phyloP scores from a whole-genome alignment of 805 yeast species.

The Saccharomycopsis oosterbeekiorum region DNA sequence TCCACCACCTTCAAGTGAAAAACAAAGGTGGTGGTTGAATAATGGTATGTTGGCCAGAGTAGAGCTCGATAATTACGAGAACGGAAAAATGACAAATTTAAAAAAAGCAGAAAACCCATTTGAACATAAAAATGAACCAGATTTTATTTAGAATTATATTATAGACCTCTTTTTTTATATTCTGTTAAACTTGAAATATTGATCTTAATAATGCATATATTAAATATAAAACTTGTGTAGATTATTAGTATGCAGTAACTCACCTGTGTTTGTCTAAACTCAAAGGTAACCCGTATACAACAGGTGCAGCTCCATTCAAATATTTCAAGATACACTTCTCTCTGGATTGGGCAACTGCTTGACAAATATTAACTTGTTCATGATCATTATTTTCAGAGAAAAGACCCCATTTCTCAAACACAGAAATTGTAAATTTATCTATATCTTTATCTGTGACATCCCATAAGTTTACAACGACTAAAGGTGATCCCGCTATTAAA shows the following conservation, averaged over 20 bases:
- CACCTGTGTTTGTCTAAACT: not conserved
- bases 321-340: conserved; percentile 57
- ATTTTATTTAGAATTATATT: conserved; percentile 30
- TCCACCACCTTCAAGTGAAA: conserved; percentile 86
- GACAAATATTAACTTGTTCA: conserved; percentile 27
- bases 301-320: conserved; percentile 89
- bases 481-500: conserved; percentile 70
- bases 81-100: conserved; percentile 55
- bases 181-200: not conserved
- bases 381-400: conserved; percentile 20
- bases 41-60: conserved; percentile 71
- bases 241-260: no score
- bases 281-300: conserved; percentile 80
- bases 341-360: conserved; percentile 56
- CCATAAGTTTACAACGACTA: conserved; percentile 84
- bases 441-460: conserved; percentile 96
- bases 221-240: not conserved
- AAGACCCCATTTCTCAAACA: conserved; percentile 63
- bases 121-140: conserved; percentile 39
- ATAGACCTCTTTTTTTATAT: not conserved
- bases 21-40: conserved; percentile 85
- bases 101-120: conserved; percentile 67
- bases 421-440: conserved; percentile 57
- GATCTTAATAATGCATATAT: not conserved
- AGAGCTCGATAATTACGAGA: conserved; percentile 27